Evolutionary conservation across 2,329 filamentous ascomycete species (phyloP), one percentile per base, ranked within the genome.

Genomic region (Sarocladium brachiariae): DNA sequence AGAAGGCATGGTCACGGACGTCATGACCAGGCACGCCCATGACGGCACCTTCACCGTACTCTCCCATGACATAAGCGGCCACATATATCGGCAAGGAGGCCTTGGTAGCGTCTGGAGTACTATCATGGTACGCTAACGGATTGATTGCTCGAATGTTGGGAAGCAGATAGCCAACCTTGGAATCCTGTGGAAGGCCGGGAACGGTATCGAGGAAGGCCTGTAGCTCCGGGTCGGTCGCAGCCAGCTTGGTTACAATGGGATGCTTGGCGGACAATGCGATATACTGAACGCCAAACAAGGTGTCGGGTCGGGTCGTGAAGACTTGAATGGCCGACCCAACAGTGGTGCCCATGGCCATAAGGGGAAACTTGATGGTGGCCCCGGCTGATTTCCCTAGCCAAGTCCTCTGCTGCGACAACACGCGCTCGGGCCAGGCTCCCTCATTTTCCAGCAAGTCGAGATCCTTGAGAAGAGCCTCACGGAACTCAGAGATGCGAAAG

Each of bases 21-120:
- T 96, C 90, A 61, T 96, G 90, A 2, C 84, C 90, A 0, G 90
- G 90, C 7, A 95, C 90, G 38, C 90, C 90, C 89, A 96, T 95
- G 2, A 95, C 86, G 9, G 89, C 89, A 1, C 89, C 89, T 57
- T 90, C 86, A 14, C 89, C 89, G 58, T 95, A 93, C 61, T 90
- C 87, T 23, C 85, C 86, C 4, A 95, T 73, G 10, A 95, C 90
- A 61, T 95, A 95, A 0, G 89, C 84, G 9, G 90, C 88, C 19
- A 88, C 86, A 60, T 86, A 95, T 4, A 95, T 75, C 1, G 89
- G 89, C 4, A 95, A 58, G 7, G 77, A 73, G 56, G 76, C 60
- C 61, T 80, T 76, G 30, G 72, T 72, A 1, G 71, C 69, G n/a
- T 74, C 71, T 1, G 75, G 73, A 0, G 71, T 73, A 1, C 68